Evolutionary conservation across 805 yeast species (phyloP).

Genomic region (Wickerhamomyces bovis): DNA sequence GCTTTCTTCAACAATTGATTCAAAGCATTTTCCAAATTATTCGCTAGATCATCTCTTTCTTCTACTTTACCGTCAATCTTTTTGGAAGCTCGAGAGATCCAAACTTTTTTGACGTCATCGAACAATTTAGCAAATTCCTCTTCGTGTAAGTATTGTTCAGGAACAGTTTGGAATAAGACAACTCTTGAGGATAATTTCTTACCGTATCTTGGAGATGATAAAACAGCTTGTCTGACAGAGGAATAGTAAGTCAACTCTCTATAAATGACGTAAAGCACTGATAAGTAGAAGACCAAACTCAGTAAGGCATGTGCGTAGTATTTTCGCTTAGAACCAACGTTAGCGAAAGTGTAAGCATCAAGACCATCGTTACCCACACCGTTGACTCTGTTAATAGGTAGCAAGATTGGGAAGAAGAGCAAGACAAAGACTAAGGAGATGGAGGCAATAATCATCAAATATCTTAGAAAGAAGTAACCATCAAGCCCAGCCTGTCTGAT

Average conservation of each 20-base stretch:
- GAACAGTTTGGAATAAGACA: slow-evolving; percentile 78
- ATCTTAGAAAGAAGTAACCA: slow-evolving; percentile 86
- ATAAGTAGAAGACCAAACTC: slow-evolving; percentile 74
- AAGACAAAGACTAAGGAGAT: slow-evolving; percentile 50
- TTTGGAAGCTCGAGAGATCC: slow-evolving; percentile 64
- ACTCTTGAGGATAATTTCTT: slow-evolving; percentile 70
- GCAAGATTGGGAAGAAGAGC: slow-evolving; percentile 56
- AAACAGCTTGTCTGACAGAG: slow-evolving; percentile 68
- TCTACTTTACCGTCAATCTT: slow-evolving; percentile 49
- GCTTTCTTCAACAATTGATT: slow-evolving; percentile 53
- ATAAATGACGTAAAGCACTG: slow-evolving; percentile 65
- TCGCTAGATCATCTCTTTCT: slow-evolving; percentile 54
- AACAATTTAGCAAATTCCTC: slow-evolving; percentile 68
- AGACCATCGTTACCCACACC: slow-evolving; percentile 62
- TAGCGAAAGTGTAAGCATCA: slow-evolving; percentile 72
- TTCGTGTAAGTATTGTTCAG: slow-evolving; percentile 67
- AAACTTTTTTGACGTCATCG: slow-evolving; percentile 75
- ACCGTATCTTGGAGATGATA: slow-evolving; percentile 79
- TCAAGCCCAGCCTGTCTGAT: slow-evolving; percentile 90
- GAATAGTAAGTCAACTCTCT: slow-evolving; percentile 77
- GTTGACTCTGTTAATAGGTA: slow-evolving; percentile 77
- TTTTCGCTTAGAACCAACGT: slow-evolving; percentile 51
- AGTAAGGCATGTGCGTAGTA: slow-evolving; percentile 84
- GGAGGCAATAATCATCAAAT: slow-evolving; percentile 49
- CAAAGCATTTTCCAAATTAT: slow-evolving; percentile 62